Evolutionary conservation across 2,329 filamentous ascomycete species (phyloP).

Genomic region (Xylaria sp.): DNA sequence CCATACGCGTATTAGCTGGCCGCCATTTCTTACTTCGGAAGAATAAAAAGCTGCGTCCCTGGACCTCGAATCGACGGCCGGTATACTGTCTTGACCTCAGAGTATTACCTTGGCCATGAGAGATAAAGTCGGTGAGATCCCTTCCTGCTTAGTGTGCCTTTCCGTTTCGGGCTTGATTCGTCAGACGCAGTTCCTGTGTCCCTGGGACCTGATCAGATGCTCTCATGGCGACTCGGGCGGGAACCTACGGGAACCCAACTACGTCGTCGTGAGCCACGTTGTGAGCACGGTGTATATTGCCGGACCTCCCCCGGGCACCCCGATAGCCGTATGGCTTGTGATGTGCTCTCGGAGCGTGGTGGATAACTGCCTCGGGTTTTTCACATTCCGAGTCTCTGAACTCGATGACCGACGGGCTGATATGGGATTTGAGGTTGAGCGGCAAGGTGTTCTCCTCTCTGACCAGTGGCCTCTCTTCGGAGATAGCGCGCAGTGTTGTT

Average conservation of each 20-base stretch:
- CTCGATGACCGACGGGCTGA: slow-evolving; percentile 22
- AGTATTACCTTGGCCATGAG: slow-evolving; percentile 27
- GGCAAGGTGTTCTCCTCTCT: slow-evolving; percentile 28
- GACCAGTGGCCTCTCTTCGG: slow-evolving; percentile 31
- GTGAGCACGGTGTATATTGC: slow-evolving; percentile 19
- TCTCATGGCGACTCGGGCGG: slow-evolving; percentile 5
- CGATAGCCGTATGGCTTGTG: slow-evolving; percentile 21
- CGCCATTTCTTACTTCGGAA: background rate
- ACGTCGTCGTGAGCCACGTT: slow-evolving; percentile 15
- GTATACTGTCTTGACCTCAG: slow-evolving; percentile 20
- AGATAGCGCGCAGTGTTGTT: slow-evolving; percentile 23
- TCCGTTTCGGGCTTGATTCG: slow-evolving; percentile 17
- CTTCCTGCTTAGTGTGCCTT: slow-evolving; percentile 29
- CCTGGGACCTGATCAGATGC: slow-evolving; percentile 26
- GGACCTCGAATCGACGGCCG: slow-evolving; percentile 27
- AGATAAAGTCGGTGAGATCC: slow-evolving; percentile 30
- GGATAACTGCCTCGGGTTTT: slow-evolving; percentile 19
- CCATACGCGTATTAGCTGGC: slow-evolving; percentile 22
- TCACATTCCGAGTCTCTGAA: background rate
- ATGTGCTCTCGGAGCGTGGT: slow-evolving; percentile 30
- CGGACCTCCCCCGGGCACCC: slow-evolving; percentile 27
- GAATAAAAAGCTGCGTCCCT: slow-evolving; percentile 26
- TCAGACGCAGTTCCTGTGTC: background rate
- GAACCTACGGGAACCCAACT: background rate
- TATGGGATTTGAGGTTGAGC: slow-evolving; percentile 19